These are phyloP conservation scores for Ananas comosus DNA, from an alignment of 176 grass and related monocot species.

Conservation along the genomic window DNA sequence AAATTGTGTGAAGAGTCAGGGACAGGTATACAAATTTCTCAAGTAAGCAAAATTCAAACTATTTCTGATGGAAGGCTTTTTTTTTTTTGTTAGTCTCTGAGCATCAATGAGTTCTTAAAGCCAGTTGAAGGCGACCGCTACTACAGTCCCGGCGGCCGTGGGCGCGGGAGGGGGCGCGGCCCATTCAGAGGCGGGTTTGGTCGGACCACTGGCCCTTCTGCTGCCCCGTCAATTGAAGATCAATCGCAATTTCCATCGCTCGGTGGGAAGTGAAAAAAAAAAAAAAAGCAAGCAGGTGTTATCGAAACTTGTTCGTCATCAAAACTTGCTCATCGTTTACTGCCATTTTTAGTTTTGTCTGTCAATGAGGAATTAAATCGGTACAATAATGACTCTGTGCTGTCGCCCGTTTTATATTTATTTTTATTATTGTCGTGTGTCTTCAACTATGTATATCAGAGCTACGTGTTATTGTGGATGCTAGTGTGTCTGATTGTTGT, in stretches of 20 bases:
- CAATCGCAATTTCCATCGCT: constrained; percentile 70
- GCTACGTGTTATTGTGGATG: constrained; percentile 32
- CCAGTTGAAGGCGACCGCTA: constrained; percentile 57
- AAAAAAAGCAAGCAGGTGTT: neutral
- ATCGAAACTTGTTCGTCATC: constrained; percentile 4
- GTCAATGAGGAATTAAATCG: constrained; percentile 23
- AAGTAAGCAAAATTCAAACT: too few relatives aligned
- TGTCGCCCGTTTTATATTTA: constrained; percentile 23
- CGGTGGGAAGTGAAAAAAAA: constrained; percentile 41
- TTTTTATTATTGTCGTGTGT: constrained; percentile 1
- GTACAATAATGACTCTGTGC: constrained; percentile 33
- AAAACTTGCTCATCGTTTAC: neutral
- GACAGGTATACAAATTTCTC: too few relatives aligned
- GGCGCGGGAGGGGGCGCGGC: constrained; percentile 50
- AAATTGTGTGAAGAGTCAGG: too few relatives aligned
- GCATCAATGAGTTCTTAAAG: constrained; percentile 88
- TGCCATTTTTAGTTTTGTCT: constrained; percentile 37
- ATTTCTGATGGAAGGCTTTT: neutral
- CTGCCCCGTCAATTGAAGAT: constrained; percentile 61
- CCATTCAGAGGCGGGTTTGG: constrained; percentile 37
- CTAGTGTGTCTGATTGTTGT: constrained; percentile 20
- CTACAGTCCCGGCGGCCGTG: constrained; percentile 42
- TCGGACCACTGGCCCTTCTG: constrained; percentile 17
- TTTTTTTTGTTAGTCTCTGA: constrained; percentile 37
- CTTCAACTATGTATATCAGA: constrained; percentile 32